phyloP scores from a whole-genome alignment of 2,329 filamentous ascomycete species.

The Aspergillus fijiensis region DNA sequence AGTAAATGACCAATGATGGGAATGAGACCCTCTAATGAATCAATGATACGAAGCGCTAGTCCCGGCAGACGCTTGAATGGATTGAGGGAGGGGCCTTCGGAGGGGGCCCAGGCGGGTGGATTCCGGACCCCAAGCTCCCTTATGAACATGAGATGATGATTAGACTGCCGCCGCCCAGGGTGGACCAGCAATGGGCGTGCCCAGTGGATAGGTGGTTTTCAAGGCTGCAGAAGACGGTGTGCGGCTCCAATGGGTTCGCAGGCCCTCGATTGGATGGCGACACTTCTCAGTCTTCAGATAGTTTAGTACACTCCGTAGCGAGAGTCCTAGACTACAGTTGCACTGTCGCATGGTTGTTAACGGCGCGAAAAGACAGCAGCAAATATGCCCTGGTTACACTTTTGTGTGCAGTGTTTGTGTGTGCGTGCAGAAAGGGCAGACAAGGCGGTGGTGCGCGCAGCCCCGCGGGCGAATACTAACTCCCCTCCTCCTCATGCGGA shows the following conservation, averaged over 20 bases:
- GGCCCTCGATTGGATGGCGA: background rate
- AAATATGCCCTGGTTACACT: background rate
- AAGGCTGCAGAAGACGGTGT: conserved; percentile 6
- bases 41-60: conserved; percentile 1
- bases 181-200: background rate
- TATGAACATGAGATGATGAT: background rate
- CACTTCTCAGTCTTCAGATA: too few relatives aligned
- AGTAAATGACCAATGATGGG: background rate
- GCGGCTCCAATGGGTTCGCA: conserved; percentile 1
- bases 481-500: background rate
- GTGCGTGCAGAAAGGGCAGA: background rate
- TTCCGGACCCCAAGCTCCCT: background rate
- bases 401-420: background rate
- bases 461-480: background rate
- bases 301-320: too few relatives aligned
- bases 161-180: background rate
- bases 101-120: background rate
- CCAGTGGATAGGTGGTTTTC: background rate
- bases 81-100: background rate
- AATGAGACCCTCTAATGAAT: background rate
- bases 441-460: background rate
- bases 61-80: background rate
- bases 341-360: background rate
- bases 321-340: too few relatives aligned
- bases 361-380: background rate